Percentiles rank a stretch among this genome's conserved stretches.
These are phyloP conservation scores for Talaromyces borbonicus DNA, from an alignment of 495 filamentous ascomycete genomes.

Conservation along the genomic window DNA sequence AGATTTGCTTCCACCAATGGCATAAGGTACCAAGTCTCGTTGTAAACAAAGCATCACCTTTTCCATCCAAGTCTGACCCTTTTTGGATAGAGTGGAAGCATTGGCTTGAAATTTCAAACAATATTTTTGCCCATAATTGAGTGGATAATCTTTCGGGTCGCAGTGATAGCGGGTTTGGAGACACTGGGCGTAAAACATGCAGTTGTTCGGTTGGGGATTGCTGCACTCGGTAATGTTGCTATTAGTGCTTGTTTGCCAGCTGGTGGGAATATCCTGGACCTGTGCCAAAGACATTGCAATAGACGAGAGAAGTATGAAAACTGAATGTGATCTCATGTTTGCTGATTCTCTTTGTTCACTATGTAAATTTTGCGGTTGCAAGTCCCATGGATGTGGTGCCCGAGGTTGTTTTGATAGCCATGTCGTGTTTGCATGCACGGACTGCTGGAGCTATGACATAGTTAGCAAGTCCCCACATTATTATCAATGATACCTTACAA, in stretches of 20 bases:
- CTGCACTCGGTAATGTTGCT: conserved; percentile 8
- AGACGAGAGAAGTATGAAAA: neutral
- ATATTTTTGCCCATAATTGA: conserved; percentile 16
- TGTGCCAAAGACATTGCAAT: neutral
- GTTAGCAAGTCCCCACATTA: too few relatives aligned
- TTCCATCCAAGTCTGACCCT: conserved; percentile 14
- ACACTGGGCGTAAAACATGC: conserved; percentile 15
- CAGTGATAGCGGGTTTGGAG: conserved; percentile 12
- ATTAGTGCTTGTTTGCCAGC: neutral
- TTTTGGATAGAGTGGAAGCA: conserved; percentile 1
- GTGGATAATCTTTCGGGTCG: conserved; percentile 11
- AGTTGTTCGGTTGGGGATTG: conserved; percentile 13
- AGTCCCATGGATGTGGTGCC: too few relatives aligned
- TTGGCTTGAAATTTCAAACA: conserved; percentile 11
- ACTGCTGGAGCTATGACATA: too few relatives aligned
- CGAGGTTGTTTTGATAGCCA: too few relatives aligned
- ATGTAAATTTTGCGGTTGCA: too few relatives aligned
- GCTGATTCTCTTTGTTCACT: too few relatives aligned
- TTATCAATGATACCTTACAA: too few relatives aligned
- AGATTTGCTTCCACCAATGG: conserved; percentile 1
- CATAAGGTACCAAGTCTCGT: conserved; percentile 10
- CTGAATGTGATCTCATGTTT: too few relatives aligned
- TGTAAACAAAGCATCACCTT: conserved; percentile 18
- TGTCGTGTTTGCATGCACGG: too few relatives aligned
- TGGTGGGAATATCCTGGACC: neutral